Conservation (phyloP, 331 rosid genomes). For the Rosa hybrid region DNA sequence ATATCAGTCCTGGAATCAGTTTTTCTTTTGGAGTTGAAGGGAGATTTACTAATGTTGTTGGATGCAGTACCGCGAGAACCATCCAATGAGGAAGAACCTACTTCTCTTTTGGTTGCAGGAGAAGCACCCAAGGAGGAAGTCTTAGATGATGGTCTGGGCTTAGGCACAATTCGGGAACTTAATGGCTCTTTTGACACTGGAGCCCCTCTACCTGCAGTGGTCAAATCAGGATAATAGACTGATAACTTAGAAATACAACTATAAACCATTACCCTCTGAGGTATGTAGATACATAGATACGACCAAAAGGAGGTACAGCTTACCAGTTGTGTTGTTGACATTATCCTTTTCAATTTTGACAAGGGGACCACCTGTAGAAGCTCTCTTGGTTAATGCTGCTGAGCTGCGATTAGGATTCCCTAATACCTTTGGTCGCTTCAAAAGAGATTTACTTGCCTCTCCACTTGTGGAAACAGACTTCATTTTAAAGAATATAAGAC, state of each 20-base stretch:
- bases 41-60: conserved; percentile 42
- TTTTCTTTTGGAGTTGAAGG: conserved; percentile 45
- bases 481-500: conserved; percentile 7
- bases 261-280: neutral
- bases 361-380: conserved; percentile 52
- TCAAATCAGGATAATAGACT: conserved; percentile 19
- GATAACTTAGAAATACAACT: conserved; percentile 17
- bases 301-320: conserved; percentile 35
- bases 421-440: conserved; percentile 53
- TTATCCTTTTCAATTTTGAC: conserved; percentile 47
- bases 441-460: conserved; percentile 36
- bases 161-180: conserved; percentile 44
- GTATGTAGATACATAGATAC: conserved; percentile 12
- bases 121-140: conserved; percentile 41
- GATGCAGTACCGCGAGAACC: conserved; percentile 43
- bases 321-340: conserved; percentile 52
- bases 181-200: conserved; percentile 48
- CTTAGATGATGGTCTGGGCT: conserved; percentile 38
- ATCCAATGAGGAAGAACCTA: conserved; percentile 28
- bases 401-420: conserved; percentile 55
- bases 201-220: conserved; percentile 57
- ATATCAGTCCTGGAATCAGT: conserved; percentile 28
- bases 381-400: conserved; percentile 58
- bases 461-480: conserved; percentile 38
- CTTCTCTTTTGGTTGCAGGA: conserved; percentile 45